Evolutionary conservation across 2,329 filamentous ascomycete species (phyloP), one percentile per base, ranked within the genome.

Genomic region (Cadophora luteo-olivacea): DNA sequence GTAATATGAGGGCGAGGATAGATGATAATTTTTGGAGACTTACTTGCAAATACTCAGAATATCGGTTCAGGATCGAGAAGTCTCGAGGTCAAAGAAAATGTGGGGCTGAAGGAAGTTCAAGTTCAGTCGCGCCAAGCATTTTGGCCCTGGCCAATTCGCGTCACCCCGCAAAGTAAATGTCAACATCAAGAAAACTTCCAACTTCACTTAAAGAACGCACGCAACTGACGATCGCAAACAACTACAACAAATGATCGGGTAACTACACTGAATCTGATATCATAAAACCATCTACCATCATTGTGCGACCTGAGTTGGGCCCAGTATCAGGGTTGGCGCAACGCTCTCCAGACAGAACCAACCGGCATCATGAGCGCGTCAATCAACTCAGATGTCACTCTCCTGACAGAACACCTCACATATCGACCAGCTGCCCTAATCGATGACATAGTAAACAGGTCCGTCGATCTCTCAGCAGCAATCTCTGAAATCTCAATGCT

Each of bases 351-450:
- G 25, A 22, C 25, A 9, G 24, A 29, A 57, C 24, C 25, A 41
- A 33, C n/a, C 25, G 4, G 5, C 36, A 58, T 1, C 29, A 77
- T 75, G 75, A 76, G 72, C 67, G 72, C 73, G 16, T 69, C 70
- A 51, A 66, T 63, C 25, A 73, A 70, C 62, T 72, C 75, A 68
- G 75, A 78, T 63, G 87, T 85, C 41, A 87, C 89, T 78, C 87
- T 98, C 75, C 86, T 98, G 70, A 97, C 96, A 1, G 96, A 98
- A 85, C 96, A 99, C 79, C 92, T 99, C 76, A 92, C 93, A 72
- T 97, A 97, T 76, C 95, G 96, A 1, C 96, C 95, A 33, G 88
- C 97, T 73, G 63, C 63, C 22, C 55, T 65, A 22, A 65, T 65
- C 1, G 63, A 65, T 19, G 63, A 65, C 24, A 57, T 65, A 32